phyloP scores from a whole-genome alignment of 106 monocot species.

The Cymbidium sinense region DNA sequence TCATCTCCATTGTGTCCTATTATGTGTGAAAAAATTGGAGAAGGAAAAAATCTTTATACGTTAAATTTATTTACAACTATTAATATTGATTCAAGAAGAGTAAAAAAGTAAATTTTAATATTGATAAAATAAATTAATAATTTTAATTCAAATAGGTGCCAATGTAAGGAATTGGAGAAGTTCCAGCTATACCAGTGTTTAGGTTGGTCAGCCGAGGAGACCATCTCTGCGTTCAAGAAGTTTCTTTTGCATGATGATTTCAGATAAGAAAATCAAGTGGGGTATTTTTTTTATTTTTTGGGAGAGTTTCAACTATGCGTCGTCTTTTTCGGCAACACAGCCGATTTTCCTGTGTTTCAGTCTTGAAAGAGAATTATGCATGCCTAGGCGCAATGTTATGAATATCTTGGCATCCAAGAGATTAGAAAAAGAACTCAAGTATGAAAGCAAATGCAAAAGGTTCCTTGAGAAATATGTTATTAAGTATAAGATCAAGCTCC shows the following conservation, averaged over 20 bases:
- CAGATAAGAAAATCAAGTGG: slow-evolving; percentile 16
- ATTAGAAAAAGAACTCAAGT: neutral
- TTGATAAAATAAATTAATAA: no score
- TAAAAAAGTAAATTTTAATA: no score
- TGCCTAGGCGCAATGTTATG: slow-evolving; percentile 40
- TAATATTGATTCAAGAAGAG: no score
- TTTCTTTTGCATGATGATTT: slow-evolving; percentile 10
- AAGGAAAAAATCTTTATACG: no score
- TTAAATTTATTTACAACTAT: no score
- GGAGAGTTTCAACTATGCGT: slow-evolving; percentile 13
- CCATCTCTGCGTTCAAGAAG: slow-evolving; percentile 17
- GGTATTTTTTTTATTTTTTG: slow-evolving; percentile 24
- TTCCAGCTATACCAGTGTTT: slow-evolving; percentile 14
- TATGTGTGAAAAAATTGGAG: no score
- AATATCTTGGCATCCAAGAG: slow-evolving; percentile 23
- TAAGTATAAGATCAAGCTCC: slow-evolving; percentile 20
- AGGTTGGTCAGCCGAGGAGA: slow-evolving; percentile 24
- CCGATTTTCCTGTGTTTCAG: slow-evolving; percentile 24
- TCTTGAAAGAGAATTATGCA: slow-evolving; percentile 35
- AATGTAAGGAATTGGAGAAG: no score
- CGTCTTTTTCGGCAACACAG: neutral
- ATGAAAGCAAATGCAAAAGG: neutral
- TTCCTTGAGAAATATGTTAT: slow-evolving; percentile 31
- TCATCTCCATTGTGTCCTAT: no score
- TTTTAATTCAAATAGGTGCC: no score